A percentile compares a stretch with the other conserved stretches of the same genome.
These are phyloP conservation scores for Euphorbia celastroides DNA, from an alignment of 441 rosid species.

Conservation along the genomic window DNA sequence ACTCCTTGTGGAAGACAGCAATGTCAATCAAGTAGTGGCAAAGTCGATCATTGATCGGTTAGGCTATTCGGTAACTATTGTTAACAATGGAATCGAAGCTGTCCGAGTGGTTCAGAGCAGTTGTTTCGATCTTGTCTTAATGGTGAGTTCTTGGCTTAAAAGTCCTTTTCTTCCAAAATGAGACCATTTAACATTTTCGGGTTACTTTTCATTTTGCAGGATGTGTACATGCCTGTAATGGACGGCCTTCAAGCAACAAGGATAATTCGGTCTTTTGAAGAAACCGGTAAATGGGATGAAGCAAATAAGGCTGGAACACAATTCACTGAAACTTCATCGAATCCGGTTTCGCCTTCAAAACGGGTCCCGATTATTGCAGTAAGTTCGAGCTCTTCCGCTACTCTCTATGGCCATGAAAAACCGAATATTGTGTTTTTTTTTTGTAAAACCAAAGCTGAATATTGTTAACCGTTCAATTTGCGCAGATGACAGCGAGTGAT, in stretches of 20 bases:
- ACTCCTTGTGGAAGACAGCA: constrained; percentile 94
- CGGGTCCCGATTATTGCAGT: constrained; percentile 85
- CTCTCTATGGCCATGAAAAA: background rate
- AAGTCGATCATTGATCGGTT: constrained; percentile 81
- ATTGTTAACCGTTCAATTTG: background rate
- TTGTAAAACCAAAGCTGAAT: too few relatives aligned
- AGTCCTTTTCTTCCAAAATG: background rate
- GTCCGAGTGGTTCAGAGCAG: constrained; percentile 46
- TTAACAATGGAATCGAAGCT: constrained; percentile 83
- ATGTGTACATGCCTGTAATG: constrained; percentile 95
- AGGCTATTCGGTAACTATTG: constrained; percentile 69
- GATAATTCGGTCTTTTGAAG: constrained; percentile 82
- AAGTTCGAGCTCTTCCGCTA: constrained; percentile 28
- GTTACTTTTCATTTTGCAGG: constrained; percentile 35
- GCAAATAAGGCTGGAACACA: constrained; percentile 68
- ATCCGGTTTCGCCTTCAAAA: constrained; percentile 24
- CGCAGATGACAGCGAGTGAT: constrained; percentile 69
- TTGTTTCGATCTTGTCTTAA: constrained; percentile 66
- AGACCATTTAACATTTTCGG: background rate
- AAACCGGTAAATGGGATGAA: constrained; percentile 79
- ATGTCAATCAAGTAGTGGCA: constrained; percentile 80
- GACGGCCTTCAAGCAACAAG: constrained; percentile 91
- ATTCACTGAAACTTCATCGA: constrained; percentile 22
- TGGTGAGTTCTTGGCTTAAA: constrained; percentile 46
- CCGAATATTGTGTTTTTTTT: background rate